Percentiles rank a stretch among this genome's conserved stretches.
Conservation (phyloP, 2,329 filamentous ascomycete species). For the Ophioceras dolichostomum region DNA sequence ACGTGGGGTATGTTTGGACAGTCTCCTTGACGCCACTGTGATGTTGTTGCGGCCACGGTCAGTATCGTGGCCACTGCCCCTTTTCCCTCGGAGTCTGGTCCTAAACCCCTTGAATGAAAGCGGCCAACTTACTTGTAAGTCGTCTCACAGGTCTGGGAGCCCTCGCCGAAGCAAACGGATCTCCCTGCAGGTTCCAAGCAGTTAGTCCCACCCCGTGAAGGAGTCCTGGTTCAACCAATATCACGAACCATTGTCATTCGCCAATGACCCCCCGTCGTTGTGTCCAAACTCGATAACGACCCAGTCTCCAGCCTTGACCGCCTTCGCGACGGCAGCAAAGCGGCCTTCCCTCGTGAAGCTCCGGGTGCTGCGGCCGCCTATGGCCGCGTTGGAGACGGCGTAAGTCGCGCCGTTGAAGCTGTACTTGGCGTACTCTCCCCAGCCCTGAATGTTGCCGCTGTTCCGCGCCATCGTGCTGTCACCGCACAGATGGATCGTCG, state of each 20-base stretch:
- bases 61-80: neutral
- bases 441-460: constrained; percentile 22
- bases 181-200: neutral
- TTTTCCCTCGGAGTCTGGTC: neutral
- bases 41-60: neutral
- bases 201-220: no score
- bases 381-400: constrained; percentile 53
- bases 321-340: constrained; percentile 40
- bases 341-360: constrained; percentile 55
- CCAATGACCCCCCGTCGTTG: constrained; percentile 52
- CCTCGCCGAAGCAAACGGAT: constrained; percentile 32
- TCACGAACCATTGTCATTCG: constrained; percentile 44
- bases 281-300: constrained; percentile 61
- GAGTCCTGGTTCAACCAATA: no score
- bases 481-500: constrained; percentile 37
- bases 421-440: constrained; percentile 40
- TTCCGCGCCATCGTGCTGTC: constrained; percentile 41
- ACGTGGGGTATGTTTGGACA: constrained; percentile 48
- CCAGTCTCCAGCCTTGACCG: constrained; percentile 42
- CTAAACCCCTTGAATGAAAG: neutral
- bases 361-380: constrained; percentile 53
- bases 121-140: neutral
- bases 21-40: constrained; percentile 24
- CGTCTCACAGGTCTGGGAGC: constrained; percentile 32
- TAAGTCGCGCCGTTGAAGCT: constrained; percentile 8